Evolutionary conservation across 1,284 basidiomycete species (phyloP).

Genomic region (Exobasidium cylindrosporum): DNA sequence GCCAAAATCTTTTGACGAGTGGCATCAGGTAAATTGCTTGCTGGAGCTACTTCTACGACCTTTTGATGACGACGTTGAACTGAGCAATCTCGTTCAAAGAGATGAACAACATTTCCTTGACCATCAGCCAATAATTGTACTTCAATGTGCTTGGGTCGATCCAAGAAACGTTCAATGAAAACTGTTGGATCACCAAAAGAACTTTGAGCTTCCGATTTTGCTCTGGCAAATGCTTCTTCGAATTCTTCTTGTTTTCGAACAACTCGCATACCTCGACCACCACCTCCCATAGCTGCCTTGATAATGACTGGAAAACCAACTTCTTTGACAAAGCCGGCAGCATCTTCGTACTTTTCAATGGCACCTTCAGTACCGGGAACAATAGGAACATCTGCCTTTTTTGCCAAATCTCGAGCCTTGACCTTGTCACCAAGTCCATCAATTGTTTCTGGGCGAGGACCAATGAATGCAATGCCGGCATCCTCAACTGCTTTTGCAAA

Average conservation of each 20-base stretch:
- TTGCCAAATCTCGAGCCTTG: slow-evolving; percentile 66
- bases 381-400: slow-evolving; percentile 69
- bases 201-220: slow-evolving; percentile 88
- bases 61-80: slow-evolving; percentile 97
- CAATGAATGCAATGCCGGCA: slow-evolving; percentile 95
- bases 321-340: slow-evolving; percentile 84
- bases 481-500: slow-evolving; percentile 96
- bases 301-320: slow-evolving; percentile 91
- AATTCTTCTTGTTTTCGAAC: slow-evolving; percentile 89
- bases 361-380: slow-evolving; percentile 96
- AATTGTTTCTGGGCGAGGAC: slow-evolving; percentile 92
- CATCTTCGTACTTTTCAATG: slow-evolving; percentile 77
- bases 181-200: slow-evolving; percentile 98
- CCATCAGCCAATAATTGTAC: slow-evolving; percentile 91
- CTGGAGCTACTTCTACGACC: slow-evolving; percentile 97
- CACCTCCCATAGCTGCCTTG: slow-evolving; percentile 98
- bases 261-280: slow-evolving; percentile 97
- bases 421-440: slow-evolving; percentile 98
- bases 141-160: slow-evolving; percentile 94
- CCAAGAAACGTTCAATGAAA: slow-evolving; percentile 91
- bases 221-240: slow-evolving; percentile 84
- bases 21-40: slow-evolving; percentile 86
- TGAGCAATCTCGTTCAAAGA: slow-evolving; percentile 98
- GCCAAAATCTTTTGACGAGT: slow-evolving; percentile 79
- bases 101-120: slow-evolving; percentile 87